Conservation (phyloP, 768 basidiomycete species). For the Suillus sp. region DNA sequence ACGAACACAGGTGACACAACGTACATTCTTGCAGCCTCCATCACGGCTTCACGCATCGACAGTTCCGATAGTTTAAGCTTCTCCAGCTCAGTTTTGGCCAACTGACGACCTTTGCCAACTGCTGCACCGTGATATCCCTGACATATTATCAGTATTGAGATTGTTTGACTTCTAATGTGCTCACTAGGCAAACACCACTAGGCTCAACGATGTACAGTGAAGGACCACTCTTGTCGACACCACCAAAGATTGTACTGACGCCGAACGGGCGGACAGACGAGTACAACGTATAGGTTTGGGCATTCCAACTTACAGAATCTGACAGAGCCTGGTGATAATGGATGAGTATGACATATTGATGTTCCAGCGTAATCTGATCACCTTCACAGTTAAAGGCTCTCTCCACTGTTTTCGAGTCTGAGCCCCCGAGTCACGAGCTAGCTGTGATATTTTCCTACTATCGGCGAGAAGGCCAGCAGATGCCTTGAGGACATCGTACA, state of each 20-base stretch:
- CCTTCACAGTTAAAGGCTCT: slow-evolving; percentile 79
- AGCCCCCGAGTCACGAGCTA: slow-evolving; percentile 82
- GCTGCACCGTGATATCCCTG: slow-evolving; percentile 96
- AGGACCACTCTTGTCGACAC: slow-evolving; percentile 88
- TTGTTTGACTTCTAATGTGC: slow-evolving; percentile 29
- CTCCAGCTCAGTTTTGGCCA: slow-evolving; percentile 98
- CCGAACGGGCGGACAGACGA: slow-evolving; percentile 98
- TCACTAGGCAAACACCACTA: slow-evolving; percentile 86
- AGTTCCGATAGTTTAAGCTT: slow-evolving; percentile 88
- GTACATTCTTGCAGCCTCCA: slow-evolving; percentile 94
- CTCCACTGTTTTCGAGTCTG: slow-evolving; percentile 74
- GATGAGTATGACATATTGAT: slow-evolving; percentile 20
- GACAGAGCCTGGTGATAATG: slow-evolving; percentile 48
- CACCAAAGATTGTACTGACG: slow-evolving; percentile 88
- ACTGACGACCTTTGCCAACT: slow-evolving; percentile 96
- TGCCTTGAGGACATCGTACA: slow-evolving; percentile 53
- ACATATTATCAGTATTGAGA: neutral
- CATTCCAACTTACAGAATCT: slow-evolving; percentile 84
- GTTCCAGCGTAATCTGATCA: slow-evolving; percentile 37
- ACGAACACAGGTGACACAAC: slow-evolving; percentile 30
- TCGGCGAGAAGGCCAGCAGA: slow-evolving; percentile 94
- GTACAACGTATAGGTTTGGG: slow-evolving; percentile 96
- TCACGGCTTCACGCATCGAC: slow-evolving; percentile 80
- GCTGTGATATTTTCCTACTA: slow-evolving; percentile 82
- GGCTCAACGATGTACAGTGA: slow-evolving; percentile 90